Percentiles rank a stretch among this genome's conserved stretches.
These are phyloP conservation scores for Magnaporthiopsis poae DNA, from an alignment of 2,329 filamentous ascomycete genomes.

Conservation along the genomic window DNA sequence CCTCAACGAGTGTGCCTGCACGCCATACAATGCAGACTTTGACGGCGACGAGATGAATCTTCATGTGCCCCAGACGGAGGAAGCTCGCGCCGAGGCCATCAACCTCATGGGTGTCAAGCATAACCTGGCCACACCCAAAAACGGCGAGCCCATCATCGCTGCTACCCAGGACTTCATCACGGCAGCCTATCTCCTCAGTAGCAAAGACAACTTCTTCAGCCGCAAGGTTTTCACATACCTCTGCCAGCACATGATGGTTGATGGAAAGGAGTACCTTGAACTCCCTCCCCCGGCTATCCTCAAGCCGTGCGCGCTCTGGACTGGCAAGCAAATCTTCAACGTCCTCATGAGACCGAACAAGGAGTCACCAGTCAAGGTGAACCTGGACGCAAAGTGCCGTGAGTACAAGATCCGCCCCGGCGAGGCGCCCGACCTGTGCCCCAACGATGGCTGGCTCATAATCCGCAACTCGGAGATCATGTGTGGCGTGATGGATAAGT, in stretches of 20 bases:
- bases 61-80: slow-evolving; percentile 94
- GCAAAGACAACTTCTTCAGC: slow-evolving; percentile 88
- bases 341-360: slow-evolving; percentile 76
- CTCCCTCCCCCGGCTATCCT: slow-evolving; percentile 78
- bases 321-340: slow-evolving; percentile 88
- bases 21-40: slow-evolving; percentile 97
- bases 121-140: slow-evolving; percentile 90
- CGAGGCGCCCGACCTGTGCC: slow-evolving; percentile 60
- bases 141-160: slow-evolving; percentile 94
- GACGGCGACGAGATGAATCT: slow-evolving; percentile 99
- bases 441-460: slow-evolving; percentile 82
- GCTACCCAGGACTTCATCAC: slow-evolving; percentile 99
- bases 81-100: slow-evolving; percentile 87
- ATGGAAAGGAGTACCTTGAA: slow-evolving; percentile 66
- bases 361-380: slow-evolving; percentile 71
- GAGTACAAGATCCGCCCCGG: slow-evolving; percentile 58
- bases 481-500: slow-evolving; percentile 97
- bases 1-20: slow-evolving; percentile 95
- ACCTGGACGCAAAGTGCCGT: slow-evolving; percentile 86
- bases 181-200: slow-evolving; percentile 79
- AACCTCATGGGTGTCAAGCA: slow-evolving; percentile 97
- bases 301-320: slow-evolving; percentile 82
- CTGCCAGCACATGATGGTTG: slow-evolving; percentile 80
- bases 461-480: slow-evolving; percentile 95
- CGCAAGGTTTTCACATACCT: slow-evolving; percentile 80